Evolutionary conservation across 177 flowering plant species (phyloP), one percentile per base, ranked within the genome.

Genomic region (Vitis hybrid): DNA sequence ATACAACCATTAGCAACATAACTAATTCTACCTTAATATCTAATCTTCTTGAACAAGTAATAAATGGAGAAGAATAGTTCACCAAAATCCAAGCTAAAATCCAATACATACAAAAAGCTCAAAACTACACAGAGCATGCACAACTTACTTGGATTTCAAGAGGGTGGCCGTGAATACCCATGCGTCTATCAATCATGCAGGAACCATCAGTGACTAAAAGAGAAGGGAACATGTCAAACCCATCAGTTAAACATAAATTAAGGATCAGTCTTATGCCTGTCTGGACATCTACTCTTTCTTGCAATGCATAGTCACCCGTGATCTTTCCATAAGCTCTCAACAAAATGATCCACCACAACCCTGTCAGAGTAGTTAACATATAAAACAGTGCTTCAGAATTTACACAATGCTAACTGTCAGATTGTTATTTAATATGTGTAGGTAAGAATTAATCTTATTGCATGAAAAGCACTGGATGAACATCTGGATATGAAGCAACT

Each of bases 111-210:
- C 14, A 16, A 49, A 16, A 45, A 63, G 12, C 20, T 7, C 6
- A 51, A 10, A 55, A 7, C 20, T 52, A 22, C 29, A 20, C 19
- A 51, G 7, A 58, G 14, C 3, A 18, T 45, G 61, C n/a, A 51
- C 18, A 45, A 49, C 78, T 78, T 72, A 82, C 85, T 78, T 82
- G 81, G 29, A 82, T 82, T 69, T 82, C 85, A 64, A 82, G 83
- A 33, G 85, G 85, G 66, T 82, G 85, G 2, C 85, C 85, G 70
- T 82, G 83, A 61, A 82, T 82, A 10, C 85, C 85, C 85, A 82
- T 82, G 15, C 85, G 68, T 67, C 85, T 62, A 70, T 82, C 85
- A 69, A 82, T 82, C 85, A 82, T 82, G 71, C 83, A 82, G 66
- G 85, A 82, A 51, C 85, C 85, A 78, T 82, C 85, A 55, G 83